Base-by-base conservation (phyloP, 129 eudicot species). In the Tagetes patula region DNA sequence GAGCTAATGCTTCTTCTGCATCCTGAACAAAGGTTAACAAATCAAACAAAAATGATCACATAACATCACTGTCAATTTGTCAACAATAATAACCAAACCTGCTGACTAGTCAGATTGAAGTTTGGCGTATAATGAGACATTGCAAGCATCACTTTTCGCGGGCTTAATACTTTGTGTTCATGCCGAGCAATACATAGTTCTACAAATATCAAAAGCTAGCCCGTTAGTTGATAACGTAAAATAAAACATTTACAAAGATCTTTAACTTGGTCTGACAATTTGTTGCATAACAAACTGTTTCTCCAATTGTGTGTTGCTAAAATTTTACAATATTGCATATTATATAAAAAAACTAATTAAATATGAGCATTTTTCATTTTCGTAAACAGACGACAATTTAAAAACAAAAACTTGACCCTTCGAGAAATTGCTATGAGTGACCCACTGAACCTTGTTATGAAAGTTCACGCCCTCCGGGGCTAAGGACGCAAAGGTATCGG, bases 1-100 rank as follows among this genome's bases (percentile, higher is more conserved):
- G 97, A 34, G 80, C 80, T 54, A 94, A 83, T 54, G 97, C 96
- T 85, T 94, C 98, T 82, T 88, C 98, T 55, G 98, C 98, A 77
- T 94, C 98, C 98, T 94, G 88, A 59, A 70, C 45, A 67, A 64
- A 75, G 27, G 75, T 32, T 9, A 67, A 60, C 30, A 53, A 5
- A 47, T 75, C 45, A 75, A 45, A 48, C 31, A 70, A 43, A 8
- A 55, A 58, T 20, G 27, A 61, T 50, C 10, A 41, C 45, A 68
- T 3, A 72, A 67, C 45, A 74, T 34, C 42, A 40, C 10, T 5
- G 6, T 61, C 3, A 33, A 67, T 33, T 30, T 38, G 27, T 13
- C 1, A 53, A 40, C 36, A 12, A n/a, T 37, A 14, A 39, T 69
- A 54, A 50, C 0, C 31, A 41, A 55, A 94, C 98, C 98, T 94